phyloP scores from a whole-genome alignment of 495 filamentous ascomycete species.

The Penicillium lividum region DNA sequence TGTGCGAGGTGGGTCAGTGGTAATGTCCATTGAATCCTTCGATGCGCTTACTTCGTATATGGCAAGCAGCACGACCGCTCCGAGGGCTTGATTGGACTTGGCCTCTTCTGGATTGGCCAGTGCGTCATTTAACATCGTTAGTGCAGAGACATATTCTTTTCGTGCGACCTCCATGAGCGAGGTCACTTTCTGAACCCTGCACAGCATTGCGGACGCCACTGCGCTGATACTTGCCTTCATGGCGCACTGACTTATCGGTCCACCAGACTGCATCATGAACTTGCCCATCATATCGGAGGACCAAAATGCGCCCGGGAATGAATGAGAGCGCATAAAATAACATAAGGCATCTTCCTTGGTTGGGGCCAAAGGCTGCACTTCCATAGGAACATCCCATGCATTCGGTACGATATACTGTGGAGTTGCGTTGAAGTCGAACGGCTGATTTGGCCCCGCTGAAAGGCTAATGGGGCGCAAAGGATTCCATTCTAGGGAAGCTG shows the following conservation, averaged over 20 bases:
- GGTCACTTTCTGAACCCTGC: conserved; percentile 38
- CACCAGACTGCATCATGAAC: conserved; percentile 22
- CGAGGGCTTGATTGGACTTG: conserved; percentile 61
- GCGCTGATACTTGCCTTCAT: conserved; percentile 48
- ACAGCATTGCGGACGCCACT: conserved; percentile 53
- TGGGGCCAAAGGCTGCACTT: conserved; percentile 27
- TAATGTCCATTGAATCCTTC: not conserved
- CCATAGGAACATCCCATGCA: conserved; percentile 18
- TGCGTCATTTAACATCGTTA: conserved; percentile 54
- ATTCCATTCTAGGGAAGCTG: conserved; percentile 9
- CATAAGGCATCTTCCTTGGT: conserved; percentile 40
- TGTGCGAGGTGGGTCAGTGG: conserved; percentile 10
- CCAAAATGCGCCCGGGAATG: conserved; percentile 37
- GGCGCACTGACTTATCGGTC: conserved; percentile 31
- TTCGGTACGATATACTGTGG: conserved; percentile 13
- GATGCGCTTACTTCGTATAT: conserved; percentile 45
- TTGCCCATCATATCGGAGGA: conserved; percentile 29
- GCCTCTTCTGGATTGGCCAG: conserved; percentile 54
- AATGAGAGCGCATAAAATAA: conserved; percentile 48
- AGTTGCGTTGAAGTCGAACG: conserved; percentile 23
- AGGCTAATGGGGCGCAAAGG: conserved; percentile 6
- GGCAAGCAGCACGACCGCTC: conserved; percentile 59
- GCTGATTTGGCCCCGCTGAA: conserved; percentile 12
- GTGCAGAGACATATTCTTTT: conserved; percentile 49
- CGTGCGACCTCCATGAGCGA: conserved; percentile 41